Conservation (phyloP, 306 rosid species). For the Sicyos baderoa region DNA sequence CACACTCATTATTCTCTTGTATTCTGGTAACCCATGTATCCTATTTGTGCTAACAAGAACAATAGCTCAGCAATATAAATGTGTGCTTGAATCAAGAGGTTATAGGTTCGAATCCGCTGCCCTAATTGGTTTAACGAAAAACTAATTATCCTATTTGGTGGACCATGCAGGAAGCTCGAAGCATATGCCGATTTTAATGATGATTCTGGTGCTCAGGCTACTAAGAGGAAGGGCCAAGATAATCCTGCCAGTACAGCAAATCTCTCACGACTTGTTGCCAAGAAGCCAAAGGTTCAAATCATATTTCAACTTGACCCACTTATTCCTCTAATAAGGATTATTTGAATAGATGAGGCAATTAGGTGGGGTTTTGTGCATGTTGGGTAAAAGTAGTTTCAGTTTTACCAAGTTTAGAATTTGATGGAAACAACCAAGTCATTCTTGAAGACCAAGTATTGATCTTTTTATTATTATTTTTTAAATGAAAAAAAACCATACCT, state of each 20-base stretch:
- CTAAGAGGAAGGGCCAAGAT: constrained; percentile 30
- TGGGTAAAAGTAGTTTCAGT: background rate
- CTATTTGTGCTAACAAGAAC: background rate
- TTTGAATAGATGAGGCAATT: background rate
- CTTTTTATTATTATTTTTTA: background rate
- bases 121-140: too few species aligned
- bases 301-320: background rate
- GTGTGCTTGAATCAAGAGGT: too few species aligned
- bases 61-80: too few species aligned
- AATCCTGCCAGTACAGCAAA: constrained; percentile 29
- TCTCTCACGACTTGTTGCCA: constrained; percentile 32
- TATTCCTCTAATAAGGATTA: background rate
- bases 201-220: constrained; percentile 35
- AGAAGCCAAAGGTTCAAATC: constrained; percentile 50
- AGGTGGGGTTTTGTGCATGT: background rate
- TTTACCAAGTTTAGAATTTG: background rate
- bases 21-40: constrained; percentile 24
- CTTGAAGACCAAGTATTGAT: background rate
- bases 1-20: constrained; percentile 14
- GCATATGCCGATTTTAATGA: constrained; percentile 76
- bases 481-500: background rate
- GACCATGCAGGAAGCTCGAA: constrained; percentile 52
- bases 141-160: constrained; percentile 26
- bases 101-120: too few species aligned
- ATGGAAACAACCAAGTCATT: background rate